Evolutionary conservation across 768 basidiomycete genomes (phyloP).

Genomic region (Tricholoma sp.): DNA sequence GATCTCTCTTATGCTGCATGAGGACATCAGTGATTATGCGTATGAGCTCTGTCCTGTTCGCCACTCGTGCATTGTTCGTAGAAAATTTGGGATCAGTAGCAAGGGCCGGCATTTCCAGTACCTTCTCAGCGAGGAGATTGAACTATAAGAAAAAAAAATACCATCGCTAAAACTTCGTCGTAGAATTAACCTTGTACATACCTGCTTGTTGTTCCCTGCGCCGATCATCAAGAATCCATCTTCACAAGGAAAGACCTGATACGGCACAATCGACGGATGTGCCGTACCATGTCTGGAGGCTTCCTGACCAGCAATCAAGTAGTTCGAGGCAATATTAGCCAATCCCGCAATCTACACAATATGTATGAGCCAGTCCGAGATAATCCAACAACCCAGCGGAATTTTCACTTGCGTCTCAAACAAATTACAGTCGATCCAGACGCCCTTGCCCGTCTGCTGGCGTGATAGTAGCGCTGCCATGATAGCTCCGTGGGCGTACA

Average conservation of each 20-base stretch:
- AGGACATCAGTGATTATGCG: slow-evolving; percentile 61
- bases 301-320: slow-evolving; percentile 80
- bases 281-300: slow-evolving; percentile 86
- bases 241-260: slow-evolving; percentile 85
- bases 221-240: slow-evolving; percentile 93
- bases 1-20: slow-evolving; percentile 48
- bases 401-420: slow-evolving; percentile 80
- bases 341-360: slow-evolving; percentile 75
- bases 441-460: slow-evolving; percentile 78
- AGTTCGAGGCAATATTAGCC: slow-evolving; percentile 91
- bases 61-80: slow-evolving; percentile 72
- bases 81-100: slow-evolving; percentile 57
- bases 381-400: neutral
- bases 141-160: slow-evolving; percentile 43
- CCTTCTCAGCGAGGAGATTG: slow-evolving; percentile 53
- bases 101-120: slow-evolving; percentile 60
- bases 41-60: slow-evolving; percentile 67
- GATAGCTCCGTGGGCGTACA: slow-evolving; percentile 90
- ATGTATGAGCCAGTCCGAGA: neutral
- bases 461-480: slow-evolving; percentile 86
- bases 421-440: slow-evolving; percentile 89
- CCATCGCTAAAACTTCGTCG: neutral
- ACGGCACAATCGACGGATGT: slow-evolving; percentile 92
- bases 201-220: slow-evolving; percentile 87
- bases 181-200: slow-evolving; percentile 17